Evolutionary conservation across 768 basidiomycete genomes (phyloP).

Genomic region (Hericium coralloides): DNA sequence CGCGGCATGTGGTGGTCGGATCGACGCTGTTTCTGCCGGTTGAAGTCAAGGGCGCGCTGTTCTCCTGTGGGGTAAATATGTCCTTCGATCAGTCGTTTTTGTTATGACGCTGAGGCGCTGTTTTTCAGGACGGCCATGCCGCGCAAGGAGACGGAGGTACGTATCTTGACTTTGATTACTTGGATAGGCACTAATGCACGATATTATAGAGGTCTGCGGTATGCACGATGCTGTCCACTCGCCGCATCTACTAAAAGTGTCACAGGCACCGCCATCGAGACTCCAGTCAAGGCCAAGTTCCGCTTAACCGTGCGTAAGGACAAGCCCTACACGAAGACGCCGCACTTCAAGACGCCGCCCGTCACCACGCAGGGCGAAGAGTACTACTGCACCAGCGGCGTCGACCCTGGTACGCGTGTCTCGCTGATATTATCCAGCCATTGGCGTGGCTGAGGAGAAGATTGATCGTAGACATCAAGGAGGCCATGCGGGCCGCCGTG

Average conservation of each 20-base stretch:
- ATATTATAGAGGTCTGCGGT: constrained; percentile 48
- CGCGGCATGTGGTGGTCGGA: constrained; percentile 44
- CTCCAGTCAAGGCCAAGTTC: constrained; percentile 46
- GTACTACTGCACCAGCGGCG: constrained; percentile 51
- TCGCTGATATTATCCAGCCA: background rate
- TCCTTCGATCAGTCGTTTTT: background rate
- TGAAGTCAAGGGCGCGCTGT: constrained; percentile 50
- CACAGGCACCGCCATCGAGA: constrained; percentile 55
- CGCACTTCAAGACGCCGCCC: constrained; percentile 37
- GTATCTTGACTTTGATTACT: constrained; percentile 9
- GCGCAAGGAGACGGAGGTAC: constrained; percentile 59
- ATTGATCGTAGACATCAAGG: constrained; percentile 32
- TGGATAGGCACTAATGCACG: background rate
- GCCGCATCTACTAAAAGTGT: background rate
- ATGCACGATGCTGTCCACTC: background rate
- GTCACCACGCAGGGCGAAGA: constrained; percentile 18
- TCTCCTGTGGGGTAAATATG: constrained; percentile 46
- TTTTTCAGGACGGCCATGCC: constrained; percentile 50
- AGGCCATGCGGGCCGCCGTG: constrained; percentile 46
- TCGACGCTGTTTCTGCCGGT: constrained; percentile 50
- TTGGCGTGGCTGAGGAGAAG: no score
- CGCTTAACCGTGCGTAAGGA: constrained; percentile 50
- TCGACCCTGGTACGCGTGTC: constrained; percentile 31
- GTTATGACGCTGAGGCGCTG: background rate
- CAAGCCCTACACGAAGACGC: constrained; percentile 47